A percentile compares a stretch with the other conserved stretches of the same genome.
These are phyloP conservation scores for Aphanomyces cochlioides DNA, from an alignment of 352 stramenopile species.

Conservation along the genomic window DNA sequence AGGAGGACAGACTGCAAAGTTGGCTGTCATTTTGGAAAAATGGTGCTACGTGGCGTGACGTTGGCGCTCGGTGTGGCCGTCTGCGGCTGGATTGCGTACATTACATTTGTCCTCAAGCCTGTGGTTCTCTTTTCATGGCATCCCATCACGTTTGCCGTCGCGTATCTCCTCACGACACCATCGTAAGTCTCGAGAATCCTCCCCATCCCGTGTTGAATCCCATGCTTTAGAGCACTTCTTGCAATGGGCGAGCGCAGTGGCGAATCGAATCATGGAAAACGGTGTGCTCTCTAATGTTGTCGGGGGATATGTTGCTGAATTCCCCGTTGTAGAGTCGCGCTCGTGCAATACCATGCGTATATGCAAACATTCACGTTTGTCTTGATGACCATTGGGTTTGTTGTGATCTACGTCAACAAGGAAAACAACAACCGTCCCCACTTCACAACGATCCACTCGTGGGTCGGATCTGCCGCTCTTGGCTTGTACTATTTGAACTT, in stretches of 20 bases:
- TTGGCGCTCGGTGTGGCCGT: slow-evolving; percentile 10
- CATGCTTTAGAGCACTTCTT: slow-evolving; percentile 19
- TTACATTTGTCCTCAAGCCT: slow-evolving; percentile 12
- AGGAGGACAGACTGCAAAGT: too few species aligned
- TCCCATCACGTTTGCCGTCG: slow-evolving; percentile 18
- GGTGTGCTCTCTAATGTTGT: neutral
- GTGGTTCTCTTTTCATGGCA: slow-evolving; percentile 31
- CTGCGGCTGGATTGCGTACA: slow-evolving; percentile 19
- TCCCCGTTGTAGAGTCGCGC: neutral
- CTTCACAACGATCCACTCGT: slow-evolving; percentile 23
- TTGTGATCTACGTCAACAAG: slow-evolving; percentile 26
- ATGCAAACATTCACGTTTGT: slow-evolving; percentile 24
- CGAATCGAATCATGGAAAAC: slow-evolving; percentile 21
- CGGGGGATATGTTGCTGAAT: neutral
- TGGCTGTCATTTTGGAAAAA: neutral
- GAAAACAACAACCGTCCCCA: slow-evolving; percentile 21
- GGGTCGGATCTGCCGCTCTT: slow-evolving; percentile 14
- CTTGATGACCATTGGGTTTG: slow-evolving; percentile 16
- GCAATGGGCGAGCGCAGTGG: slow-evolving; percentile 18
- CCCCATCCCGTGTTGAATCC: neutral
- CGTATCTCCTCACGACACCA: slow-evolving; percentile 26
- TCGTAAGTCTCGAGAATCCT: slow-evolving; percentile 10
- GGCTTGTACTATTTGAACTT: slow-evolving; percentile 22
- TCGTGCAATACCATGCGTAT: slow-evolving; percentile 24
- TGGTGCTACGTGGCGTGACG: neutral